Conservation (phyloP, 2,329 filamentous ascomycete genomes). For the Diaporthe caulivora region DNA sequence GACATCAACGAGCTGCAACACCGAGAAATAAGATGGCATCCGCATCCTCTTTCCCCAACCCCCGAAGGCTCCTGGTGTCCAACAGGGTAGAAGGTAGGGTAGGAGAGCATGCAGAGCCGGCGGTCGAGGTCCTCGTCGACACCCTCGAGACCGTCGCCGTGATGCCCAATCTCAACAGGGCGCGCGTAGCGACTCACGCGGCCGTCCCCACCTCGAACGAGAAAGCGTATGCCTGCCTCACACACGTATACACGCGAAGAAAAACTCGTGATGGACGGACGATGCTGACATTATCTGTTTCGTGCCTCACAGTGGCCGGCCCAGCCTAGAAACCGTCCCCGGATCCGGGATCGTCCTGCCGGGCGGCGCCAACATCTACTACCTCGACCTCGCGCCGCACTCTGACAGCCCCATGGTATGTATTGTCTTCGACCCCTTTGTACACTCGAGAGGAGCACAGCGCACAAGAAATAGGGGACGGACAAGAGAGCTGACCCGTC, state of each 20-base stretch:
- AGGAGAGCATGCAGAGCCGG: slow-evolving; percentile 12
- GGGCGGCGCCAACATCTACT: slow-evolving; percentile 48
- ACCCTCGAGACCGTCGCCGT: slow-evolving; percentile 11
- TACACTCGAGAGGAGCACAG: background rate
- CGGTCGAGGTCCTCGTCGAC: slow-evolving; percentile 25
- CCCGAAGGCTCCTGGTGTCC: slow-evolving; percentile 22
- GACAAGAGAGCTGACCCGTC: background rate
- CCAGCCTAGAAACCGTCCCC: slow-evolving; percentile 44
- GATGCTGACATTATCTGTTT: background rate
- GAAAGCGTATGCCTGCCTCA: slow-evolving; percentile 40
- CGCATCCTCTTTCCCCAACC: slow-evolving; percentile 20
- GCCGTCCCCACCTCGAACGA: slow-evolving; percentile 38
- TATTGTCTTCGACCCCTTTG: background rate
- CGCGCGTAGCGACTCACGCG: slow-evolving; percentile 20
- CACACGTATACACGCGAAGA: background rate
- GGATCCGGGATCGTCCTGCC: slow-evolving; percentile 49
- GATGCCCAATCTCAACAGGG: slow-evolving; percentile 13
- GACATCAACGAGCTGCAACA: background rate
- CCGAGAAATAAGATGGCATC: slow-evolving; percentile 5
- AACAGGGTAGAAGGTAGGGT: background rate
- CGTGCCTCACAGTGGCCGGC: slow-evolving; percentile 10
- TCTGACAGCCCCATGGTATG: slow-evolving; percentile 46
- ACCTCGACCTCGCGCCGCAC: slow-evolving; percentile 47
- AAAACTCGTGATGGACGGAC: background rate
- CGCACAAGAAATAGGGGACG: background rate